A percentile compares a stretch with the other conserved stretches of the same genome.
Conservation (phyloP, 495 filamentous ascomycete genomes). For the Bacidia rubella region DNA sequence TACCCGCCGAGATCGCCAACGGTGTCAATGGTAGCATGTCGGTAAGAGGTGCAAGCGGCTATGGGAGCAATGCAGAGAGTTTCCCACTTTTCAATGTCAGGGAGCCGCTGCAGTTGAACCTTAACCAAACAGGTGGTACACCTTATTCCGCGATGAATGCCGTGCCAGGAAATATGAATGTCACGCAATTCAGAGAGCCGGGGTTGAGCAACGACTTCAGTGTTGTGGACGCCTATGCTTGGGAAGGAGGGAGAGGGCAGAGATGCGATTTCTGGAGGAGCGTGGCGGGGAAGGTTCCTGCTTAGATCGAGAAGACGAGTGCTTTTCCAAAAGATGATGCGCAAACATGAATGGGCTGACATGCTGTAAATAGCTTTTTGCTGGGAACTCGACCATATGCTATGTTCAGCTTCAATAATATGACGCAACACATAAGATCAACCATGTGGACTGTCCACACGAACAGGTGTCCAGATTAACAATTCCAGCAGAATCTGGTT, state of each 20-base stretch:
- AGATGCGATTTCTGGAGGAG: constrained; percentile 45
- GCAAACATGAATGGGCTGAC: no score
- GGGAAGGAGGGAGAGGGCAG: constrained; percentile 44
- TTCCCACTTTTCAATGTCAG: constrained; percentile 25
- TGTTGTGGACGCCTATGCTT: constrained; percentile 33
- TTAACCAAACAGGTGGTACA: constrained; percentile 41
- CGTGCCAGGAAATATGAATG: constrained; percentile 6
- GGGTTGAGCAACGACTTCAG: constrained; percentile 36
- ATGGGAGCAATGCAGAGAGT: neutral
- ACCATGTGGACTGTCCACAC: no score
- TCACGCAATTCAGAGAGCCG: constrained; percentile 23
- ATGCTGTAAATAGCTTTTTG: no score
- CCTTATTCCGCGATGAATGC: constrained; percentile 13
- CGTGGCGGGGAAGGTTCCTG: constrained; percentile 30
- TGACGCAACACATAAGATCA: no score
- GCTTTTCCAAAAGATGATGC: no score
- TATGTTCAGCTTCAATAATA: no score
- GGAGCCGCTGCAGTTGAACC: constrained; percentile 31
- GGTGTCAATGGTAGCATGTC: constrained; percentile 6
- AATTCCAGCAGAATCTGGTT: no score
- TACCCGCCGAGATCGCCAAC: constrained; percentile 31
- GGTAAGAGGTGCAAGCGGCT: neutral
- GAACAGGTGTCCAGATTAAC: no score
- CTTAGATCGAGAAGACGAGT: no score
- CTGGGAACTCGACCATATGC: no score